Percentiles rank a stretch among this genome's conserved stretches.
phyloP scores from a whole-genome alignment of 768 basidiomycete species.

The Hericium coralloides region DNA sequence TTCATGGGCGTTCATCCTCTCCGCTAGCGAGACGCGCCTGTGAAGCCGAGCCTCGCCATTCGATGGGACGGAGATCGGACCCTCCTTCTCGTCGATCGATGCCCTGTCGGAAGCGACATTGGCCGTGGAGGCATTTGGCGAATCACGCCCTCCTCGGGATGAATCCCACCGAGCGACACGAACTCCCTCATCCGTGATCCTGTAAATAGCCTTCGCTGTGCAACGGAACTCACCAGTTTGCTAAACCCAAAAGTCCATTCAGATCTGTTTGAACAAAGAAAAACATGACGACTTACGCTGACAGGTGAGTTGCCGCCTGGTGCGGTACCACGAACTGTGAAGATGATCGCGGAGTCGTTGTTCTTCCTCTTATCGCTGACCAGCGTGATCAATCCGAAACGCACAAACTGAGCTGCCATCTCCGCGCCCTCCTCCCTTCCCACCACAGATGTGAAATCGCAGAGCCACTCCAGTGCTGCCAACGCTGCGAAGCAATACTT shows the following conservation, averaged over 20 bases:
- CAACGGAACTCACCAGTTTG: conserved; percentile 95
- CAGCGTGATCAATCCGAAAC: conserved; percentile 82
- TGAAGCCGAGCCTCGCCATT: conserved; percentile 58
- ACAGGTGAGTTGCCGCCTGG: conserved; percentile 70
- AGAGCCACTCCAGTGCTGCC: conserved; percentile 90
- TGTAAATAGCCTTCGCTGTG: conserved; percentile 92
- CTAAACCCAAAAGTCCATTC: conserved; percentile 29
- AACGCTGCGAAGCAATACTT: conserved; percentile 81
- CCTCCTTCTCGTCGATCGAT: conserved; percentile 45
- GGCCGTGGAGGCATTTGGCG: conserved; percentile 58
- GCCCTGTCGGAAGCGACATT: conserved; percentile 48
- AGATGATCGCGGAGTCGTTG: conserved; percentile 88
- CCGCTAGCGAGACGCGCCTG: conserved; percentile 68
- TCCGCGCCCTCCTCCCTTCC: conserved; percentile 96
- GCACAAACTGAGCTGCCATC: conserved; percentile 95
- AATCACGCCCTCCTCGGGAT: conserved; percentile 33
- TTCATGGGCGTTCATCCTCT: conserved; percentile 55
- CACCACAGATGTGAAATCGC: conserved; percentile 93
- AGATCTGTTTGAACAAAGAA: conserved; percentile 7
- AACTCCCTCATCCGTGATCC: conserved; percentile 86
- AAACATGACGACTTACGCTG: conserved; percentile 40
- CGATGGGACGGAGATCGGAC: conserved; percentile 21
- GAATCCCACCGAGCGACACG: conserved; percentile 78
- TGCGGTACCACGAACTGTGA: conserved; percentile 78
- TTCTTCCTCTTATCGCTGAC: conserved; percentile 89